phyloP scores from a whole-genome alignment of 78 protist species.

The Pelomyxa schiedti region DNA sequence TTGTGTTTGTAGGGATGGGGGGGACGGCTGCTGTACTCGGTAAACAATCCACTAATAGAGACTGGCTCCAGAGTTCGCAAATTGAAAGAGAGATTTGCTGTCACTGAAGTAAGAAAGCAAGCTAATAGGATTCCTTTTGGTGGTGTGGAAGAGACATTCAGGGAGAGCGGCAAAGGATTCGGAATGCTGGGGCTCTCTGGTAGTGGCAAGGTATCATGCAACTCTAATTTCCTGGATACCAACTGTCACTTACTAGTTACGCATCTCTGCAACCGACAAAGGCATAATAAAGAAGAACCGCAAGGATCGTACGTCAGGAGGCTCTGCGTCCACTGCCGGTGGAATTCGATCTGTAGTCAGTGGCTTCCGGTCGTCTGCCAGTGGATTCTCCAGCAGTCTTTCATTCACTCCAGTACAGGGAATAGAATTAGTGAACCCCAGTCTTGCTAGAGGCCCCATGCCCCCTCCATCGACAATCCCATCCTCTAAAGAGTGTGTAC shows the following conservation, averaged over 20 bases:
- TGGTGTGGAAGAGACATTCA: slow-evolving; percentile 23
- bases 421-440: neutral
- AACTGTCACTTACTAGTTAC: neutral
- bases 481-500: too few species aligned
- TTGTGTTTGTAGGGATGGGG: too few species aligned
- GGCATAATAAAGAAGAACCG: slow-evolving; percentile 39
- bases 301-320: slow-evolving; percentile 1
- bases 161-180: slow-evolving; percentile 23
- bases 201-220: slow-evolving; percentile 6
- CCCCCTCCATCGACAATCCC: too few species aligned
- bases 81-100: slow-evolving; percentile 7
- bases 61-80: slow-evolving; percentile 2
- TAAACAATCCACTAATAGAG: too few species aligned
- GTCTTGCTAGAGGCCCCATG: neutral
- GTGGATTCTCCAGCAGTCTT: neutral
- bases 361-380: too few species aligned
- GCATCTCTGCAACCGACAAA: slow-evolving; percentile 35
- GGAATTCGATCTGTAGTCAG: too few species aligned
- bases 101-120: slow-evolving; percentile 30
- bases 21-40: too few species aligned
- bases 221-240: neutral
- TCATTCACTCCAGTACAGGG: neutral
- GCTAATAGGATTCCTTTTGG: slow-evolving; percentile 40
- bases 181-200: slow-evolving; percentile 39
- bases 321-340: neutral